A percentile compares a stretch with the other conserved stretches of the same genome.
Conservation (phyloP, 176 grass and related monocot genomes). For the Aegilops bicornis region DNA sequence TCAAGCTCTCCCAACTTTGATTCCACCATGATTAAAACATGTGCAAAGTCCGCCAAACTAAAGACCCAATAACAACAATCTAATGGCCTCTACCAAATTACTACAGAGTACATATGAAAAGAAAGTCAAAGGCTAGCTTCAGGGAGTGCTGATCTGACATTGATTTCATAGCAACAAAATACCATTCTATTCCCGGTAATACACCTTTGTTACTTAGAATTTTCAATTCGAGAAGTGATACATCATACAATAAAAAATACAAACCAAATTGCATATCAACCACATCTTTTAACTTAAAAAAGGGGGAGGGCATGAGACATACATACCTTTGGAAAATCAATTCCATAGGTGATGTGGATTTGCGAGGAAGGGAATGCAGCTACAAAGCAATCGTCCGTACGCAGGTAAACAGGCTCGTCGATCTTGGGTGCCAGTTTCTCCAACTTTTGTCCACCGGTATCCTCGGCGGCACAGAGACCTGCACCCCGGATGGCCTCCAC, state of each 20-base stretch:
- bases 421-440: constrained; percentile 71
- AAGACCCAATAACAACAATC: neutral
- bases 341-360: constrained; percentile 71
- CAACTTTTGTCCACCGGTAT: constrained; percentile 45
- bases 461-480: constrained; percentile 51
- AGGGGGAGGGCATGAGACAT: neutral
- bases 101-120: neutral
- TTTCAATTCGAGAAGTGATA: neutral
- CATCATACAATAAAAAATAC: neutral
- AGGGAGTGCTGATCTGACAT: neutral
- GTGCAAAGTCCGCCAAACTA: neutral
- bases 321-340: constrained; percentile 74
- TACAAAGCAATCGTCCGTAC: constrained; percentile 60
- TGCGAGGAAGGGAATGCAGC: constrained; percentile 74
- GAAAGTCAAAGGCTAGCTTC: constrained; percentile 1
- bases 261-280: neutral
- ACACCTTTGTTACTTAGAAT: neutral
- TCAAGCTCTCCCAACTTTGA: neutral
- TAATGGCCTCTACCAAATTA: neutral
- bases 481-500: constrained; percentile 49
- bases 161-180: neutral
- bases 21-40: constrained; percentile 1
- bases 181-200: neutral
- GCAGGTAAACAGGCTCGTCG: constrained; percentile 54
- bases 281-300: neutral